Evolutionary conservation across 805 yeast genomes (phyloP), one percentile per base, ranked within the genome.

Genomic region (Kuraishia molischiana): DNA sequence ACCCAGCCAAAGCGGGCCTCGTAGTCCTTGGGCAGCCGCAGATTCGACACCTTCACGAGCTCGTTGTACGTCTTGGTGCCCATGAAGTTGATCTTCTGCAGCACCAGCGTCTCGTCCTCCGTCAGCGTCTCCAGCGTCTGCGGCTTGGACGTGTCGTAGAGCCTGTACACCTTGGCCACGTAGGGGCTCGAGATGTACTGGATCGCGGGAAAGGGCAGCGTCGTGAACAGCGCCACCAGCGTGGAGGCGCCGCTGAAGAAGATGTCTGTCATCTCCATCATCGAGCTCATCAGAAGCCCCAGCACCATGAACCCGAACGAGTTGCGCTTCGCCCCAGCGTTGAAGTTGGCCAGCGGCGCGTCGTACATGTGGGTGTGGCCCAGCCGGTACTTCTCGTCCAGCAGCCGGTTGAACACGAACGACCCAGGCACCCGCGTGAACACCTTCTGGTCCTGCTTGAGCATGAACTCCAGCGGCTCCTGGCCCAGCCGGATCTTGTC

Each of bases 1-100:
- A 63, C 62, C 65, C 69, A 72, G 0, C 79, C 79, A 17, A 53
- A 53, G 20, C 72, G 59, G 26, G 56, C 53, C 14, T 61, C 58
- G 17, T 50, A 49, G 2, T 34, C 42, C 8, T 15, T 33, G 3
- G 61, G 58, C 8, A 76, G 49, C 42, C 63, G 54, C 30, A 83
- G 51, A 19, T 68, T 65, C 10, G 64, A 55, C 1, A 82, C 66
- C 20, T 59, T 59, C 36, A 85, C 65, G n/a, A 79, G 60, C 36
- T 75, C 74, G 48, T 80, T 79, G 55, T 71, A 77, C 2, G 79
- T 69, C 24, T 69, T 70, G 40, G 81, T 68, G 0, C 95, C 95
- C 4, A 81, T 70, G 51, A 73, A 56, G 17, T 75, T 70, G 41
- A 85, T 64, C 52, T 80, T 79, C 52, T 85, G 89, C 33, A 83